Evolutionary conservation across 345 rosid species (phyloP).

Genomic region (Euphorbia lathyris): DNA sequence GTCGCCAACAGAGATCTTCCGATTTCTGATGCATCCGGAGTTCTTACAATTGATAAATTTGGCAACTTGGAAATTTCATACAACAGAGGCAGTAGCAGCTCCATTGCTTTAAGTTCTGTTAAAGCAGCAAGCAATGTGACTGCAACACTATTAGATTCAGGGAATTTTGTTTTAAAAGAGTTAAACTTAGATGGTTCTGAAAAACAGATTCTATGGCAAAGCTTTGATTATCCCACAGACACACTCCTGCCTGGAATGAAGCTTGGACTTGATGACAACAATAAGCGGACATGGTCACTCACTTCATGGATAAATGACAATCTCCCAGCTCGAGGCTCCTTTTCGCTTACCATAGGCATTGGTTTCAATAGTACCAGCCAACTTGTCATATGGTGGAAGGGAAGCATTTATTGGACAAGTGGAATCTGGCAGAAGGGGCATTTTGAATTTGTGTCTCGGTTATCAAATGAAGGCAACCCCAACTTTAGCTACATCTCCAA

Average conservation of each 20-base stretch:
- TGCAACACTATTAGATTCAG: constrained; percentile 10
- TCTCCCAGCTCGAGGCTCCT: constrained; percentile 10
- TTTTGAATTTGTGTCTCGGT: background rate
- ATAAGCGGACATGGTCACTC: background rate
- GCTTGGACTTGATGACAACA: background rate
- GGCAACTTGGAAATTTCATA: constrained; percentile 28
- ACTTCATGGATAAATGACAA: constrained; percentile 8
- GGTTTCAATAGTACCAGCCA: background rate
- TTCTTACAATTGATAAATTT: constrained; percentile 27
- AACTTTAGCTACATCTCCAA: constrained; percentile 17
- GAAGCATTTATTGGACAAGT: constrained; percentile 13
- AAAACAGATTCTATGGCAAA: constrained; percentile 29
- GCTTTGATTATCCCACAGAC: constrained; percentile 44
- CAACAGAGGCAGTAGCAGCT: constrained; percentile 9
- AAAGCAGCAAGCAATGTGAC: background rate
- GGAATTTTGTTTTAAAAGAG: constrained; percentile 15
- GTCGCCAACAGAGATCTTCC: constrained; percentile 30
- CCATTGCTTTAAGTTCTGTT: constrained; percentile 8
- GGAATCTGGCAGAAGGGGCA: constrained; percentile 11
- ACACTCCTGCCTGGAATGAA: constrained; percentile 35
- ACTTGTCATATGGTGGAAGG: constrained; percentile 16
- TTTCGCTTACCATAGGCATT: constrained; percentile 10
- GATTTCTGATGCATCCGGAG: constrained; percentile 10
- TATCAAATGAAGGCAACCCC: background rate
- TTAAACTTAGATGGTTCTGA: constrained; percentile 13